Percentiles rank a stretch among this genome's conserved stretches.
Conservation (phyloP, 768 basidiomycete genomes). For the Boletus tomentosulus region DNA sequence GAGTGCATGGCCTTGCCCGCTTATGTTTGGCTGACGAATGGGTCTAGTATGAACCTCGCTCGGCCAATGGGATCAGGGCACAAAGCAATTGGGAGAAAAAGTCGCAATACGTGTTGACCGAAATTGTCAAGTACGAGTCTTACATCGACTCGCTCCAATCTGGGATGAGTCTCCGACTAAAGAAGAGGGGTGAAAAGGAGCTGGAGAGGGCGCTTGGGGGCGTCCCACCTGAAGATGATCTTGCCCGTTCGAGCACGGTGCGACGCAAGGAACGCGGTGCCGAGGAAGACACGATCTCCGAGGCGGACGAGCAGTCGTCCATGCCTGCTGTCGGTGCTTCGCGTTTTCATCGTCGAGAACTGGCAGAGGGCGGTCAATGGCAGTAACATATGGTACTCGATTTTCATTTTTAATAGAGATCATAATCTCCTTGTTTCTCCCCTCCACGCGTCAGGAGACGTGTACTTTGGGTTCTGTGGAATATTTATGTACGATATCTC, state of each 20-base stretch:
- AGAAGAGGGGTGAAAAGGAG: constrained; percentile 87
- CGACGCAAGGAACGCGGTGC: constrained; percentile 39
- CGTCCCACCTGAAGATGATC: constrained; percentile 30
- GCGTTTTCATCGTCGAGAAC: constrained; percentile 41
- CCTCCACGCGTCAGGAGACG: background rate
- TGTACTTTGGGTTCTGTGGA: constrained; percentile 17
- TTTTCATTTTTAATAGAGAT: constrained; percentile 16
- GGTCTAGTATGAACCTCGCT: constrained; percentile 74
- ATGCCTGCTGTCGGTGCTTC: constrained; percentile 25
- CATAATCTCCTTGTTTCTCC: background rate
- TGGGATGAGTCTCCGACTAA: constrained; percentile 81
- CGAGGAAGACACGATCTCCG: constrained; percentile 46
- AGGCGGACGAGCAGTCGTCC: constrained; percentile 39
- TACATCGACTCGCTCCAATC: constrained; percentile 87
- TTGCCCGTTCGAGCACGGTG: constrained; percentile 25
- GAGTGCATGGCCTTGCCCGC: background rate
- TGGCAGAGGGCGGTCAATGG: constrained; percentile 35
- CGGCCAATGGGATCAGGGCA: constrained; percentile 70
- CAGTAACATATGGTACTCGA: constrained; percentile 18
- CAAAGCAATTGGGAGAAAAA: constrained; percentile 91
- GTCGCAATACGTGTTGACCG: constrained; percentile 82
- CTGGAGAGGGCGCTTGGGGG: constrained; percentile 54
- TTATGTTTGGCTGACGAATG: constrained; percentile 4
- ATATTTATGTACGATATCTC: constrained; percentile 34
- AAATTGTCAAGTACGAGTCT: constrained; percentile 93